phyloP scores from a whole-genome alignment of 441 rosid genomes.

The Aleurites moluccanus region DNA sequence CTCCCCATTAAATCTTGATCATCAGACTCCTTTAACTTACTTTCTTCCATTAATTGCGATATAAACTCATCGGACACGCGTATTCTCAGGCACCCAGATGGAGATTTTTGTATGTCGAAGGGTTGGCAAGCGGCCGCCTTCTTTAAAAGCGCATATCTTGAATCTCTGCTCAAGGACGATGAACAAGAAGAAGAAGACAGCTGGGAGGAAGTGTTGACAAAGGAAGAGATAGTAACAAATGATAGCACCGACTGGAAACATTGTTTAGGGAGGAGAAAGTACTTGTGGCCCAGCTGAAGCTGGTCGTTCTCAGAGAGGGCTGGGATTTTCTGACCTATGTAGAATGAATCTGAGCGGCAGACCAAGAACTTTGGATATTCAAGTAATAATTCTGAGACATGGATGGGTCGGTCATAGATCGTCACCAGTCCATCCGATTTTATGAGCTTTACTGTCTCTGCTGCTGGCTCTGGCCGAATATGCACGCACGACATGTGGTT shows the following conservation, averaged over 20 bases:
- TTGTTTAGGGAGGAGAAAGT: conserved; percentile 75
- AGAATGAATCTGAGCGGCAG: conserved; percentile 70
- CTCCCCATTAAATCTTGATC: neutral
- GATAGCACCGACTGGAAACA: conserved; percentile 66
- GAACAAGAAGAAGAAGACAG: neutral
- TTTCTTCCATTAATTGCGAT: conserved; percentile 57
- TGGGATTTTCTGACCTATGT: conserved; percentile 83
- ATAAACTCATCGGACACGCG: conserved; percentile 85
- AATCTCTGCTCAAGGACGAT: conserved; percentile 15
- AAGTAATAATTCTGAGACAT: conserved; percentile 55
- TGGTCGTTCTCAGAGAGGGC: conserved; percentile 60
- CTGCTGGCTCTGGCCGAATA: conserved; percentile 26
- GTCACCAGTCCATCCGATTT: conserved; percentile 64
- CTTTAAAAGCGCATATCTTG: conserved; percentile 33
- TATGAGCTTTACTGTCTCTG: conserved; percentile 50
- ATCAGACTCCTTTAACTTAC: conserved; percentile 17
- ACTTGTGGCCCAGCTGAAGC: conserved; percentile 71
- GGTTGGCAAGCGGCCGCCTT: conserved; percentile 53
- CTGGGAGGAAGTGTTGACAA: conserved; percentile 27
- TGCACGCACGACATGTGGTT: conserved; percentile 44
- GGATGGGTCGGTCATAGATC: conserved; percentile 58
- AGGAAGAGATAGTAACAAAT: conserved; percentile 64
- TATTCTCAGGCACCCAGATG: conserved; percentile 57
- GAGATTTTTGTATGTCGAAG: conserved; percentile 61
- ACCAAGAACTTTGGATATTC: conserved; percentile 77